These are phyloP conservation scores for Umbilicus rupestris DNA, from an alignment of 164 flowering plant species.

Conservation along the genomic window DNA sequence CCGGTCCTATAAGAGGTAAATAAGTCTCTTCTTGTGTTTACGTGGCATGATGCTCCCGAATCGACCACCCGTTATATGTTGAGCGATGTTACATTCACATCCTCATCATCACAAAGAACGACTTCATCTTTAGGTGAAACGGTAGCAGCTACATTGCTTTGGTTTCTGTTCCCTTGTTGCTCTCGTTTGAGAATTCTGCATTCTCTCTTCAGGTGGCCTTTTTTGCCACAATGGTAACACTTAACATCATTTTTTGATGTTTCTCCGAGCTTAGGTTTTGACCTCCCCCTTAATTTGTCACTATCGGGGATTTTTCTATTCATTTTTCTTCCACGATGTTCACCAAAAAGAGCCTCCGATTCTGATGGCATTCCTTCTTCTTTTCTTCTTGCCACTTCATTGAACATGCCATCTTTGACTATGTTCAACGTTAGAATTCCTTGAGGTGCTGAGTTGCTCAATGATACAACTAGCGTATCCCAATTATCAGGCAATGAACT, in stretches of 20 bases:
- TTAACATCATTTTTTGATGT: neutral
- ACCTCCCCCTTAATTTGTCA: neutral
- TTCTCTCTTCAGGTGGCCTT: neutral
- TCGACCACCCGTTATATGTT: too few relatives aligned
- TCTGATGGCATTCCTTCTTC: neutral
- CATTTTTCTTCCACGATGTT: neutral
- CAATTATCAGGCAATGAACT: neutral
- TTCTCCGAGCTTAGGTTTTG: neutral
- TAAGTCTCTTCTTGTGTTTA: too few relatives aligned
- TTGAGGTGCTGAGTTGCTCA: neutral
- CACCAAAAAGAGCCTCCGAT: neutral
- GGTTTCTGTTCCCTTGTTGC: neutral
- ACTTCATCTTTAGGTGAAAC: neutral
- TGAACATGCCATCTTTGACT: neutral
- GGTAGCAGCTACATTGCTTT: neutral
- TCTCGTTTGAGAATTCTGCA: neutral
- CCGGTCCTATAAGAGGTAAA: too few relatives aligned
- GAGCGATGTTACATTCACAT: too few relatives aligned
- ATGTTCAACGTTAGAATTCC: neutral
- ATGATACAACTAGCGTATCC: neutral
- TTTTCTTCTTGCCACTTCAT: neutral
- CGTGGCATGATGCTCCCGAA: too few relatives aligned
- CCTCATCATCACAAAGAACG: neutral
- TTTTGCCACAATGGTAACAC: neutral
- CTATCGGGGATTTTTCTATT: neutral